These are phyloP conservation scores for Hibiscus mutabilis DNA, from an alignment of 345 rosid species.

Conservation along the genomic window DNA sequence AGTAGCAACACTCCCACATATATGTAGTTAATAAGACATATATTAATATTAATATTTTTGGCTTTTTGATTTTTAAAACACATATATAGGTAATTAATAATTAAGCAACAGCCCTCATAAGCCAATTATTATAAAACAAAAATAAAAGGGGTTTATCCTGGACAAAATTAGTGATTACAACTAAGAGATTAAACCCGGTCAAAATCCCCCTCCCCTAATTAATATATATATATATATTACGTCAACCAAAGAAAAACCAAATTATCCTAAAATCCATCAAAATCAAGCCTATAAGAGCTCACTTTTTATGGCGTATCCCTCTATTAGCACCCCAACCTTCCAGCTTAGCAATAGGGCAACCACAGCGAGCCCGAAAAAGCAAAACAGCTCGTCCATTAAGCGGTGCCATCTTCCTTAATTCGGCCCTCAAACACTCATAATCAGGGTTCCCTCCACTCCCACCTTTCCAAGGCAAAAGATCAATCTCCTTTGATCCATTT, in stretches of 20 bases:
- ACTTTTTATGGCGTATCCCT: conserved; percentile 83
- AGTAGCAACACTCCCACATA: no score
- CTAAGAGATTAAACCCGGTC: background rate
- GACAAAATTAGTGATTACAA: no score
- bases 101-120: no score
- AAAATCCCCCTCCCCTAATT: background rate
- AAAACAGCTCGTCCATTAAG: conserved; percentile 84
- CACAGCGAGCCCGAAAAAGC: conserved; percentile 78
- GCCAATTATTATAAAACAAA: no score
- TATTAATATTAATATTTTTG: no score
- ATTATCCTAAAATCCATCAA: background rate
- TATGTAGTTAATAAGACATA: no score
- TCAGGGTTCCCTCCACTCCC: conserved; percentile 73
- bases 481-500: conserved; percentile 54
- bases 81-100: no score
- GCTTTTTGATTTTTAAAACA: no score
- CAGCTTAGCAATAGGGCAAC: conserved; percentile 84
- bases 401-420: conserved; percentile 90
- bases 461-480: conserved; percentile 87
- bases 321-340: conserved; percentile 83
- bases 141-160: no score
- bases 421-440: conserved; percentile 85
- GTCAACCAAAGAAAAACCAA: background rate
- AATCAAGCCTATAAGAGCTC: conserved; percentile 22
- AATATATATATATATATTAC: background rate